Base-by-base conservation (phyloP, 2,329 filamentous ascomycete species). In the Exophiala aquamarina region DNA sequence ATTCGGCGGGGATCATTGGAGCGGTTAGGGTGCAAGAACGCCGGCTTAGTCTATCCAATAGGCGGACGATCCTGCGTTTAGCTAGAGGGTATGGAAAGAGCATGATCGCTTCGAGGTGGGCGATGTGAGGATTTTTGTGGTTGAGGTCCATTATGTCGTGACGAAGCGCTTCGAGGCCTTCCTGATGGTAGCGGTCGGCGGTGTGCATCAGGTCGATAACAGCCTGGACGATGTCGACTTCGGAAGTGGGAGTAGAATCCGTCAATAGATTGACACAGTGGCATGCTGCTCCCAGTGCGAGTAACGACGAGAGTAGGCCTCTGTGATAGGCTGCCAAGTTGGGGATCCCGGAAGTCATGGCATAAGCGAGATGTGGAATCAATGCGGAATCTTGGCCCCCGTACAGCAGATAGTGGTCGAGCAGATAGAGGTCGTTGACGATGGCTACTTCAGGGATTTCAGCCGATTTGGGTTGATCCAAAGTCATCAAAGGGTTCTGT, bases 41-140 rank as follows among this genome's bases (percentile, higher is more conserved):
- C 11, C 23, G 23, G 4, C 35, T 19, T 13, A 13, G 7, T 11
- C 40, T 32, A 13, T 43, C 20, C 8, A 48, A 39, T 21, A 48
- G 40, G 29, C 18, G 18, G 10, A 41, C 8, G 5, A 48, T 26
- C 23, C 45, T 48, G 15, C 45, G 36, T 29, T 39, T 43, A 13
- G 45, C 45, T n/a, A 42, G 31, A 3, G 45, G 38, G 32, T 48
- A 48, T 15, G 38, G 38, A 17, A 42, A 36, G 3, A 48, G 20
- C 39, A 48, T 33, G 20, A 37, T 37, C 6, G 45, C 31, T 15
- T 44, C 38, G 7, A 28, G 38, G 26, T 48, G 45, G 5, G 21
- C 39, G 13, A 44, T 39, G 14, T 42, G 38, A 13, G 42, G 45
- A 9, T 48, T 35, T 29, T 28, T 17, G 5, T 39, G 39, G 6